phyloP scores from a whole-genome alignment of 1,284 basidiomycete genomes.

The Grifola frondosa region DNA sequence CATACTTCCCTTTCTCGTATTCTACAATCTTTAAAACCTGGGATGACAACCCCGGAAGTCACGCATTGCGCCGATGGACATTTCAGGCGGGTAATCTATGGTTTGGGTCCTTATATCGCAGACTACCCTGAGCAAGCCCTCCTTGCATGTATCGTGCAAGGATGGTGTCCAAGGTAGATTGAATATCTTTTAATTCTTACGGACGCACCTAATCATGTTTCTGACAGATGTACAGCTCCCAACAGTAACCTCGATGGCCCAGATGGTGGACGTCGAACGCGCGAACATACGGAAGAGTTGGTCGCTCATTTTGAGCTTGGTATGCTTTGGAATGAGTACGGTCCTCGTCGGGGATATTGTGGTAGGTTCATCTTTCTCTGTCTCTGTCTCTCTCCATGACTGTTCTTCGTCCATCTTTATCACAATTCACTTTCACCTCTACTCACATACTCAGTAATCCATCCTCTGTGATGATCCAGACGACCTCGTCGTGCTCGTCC shows the following conservation, averaged over 20 bases:
- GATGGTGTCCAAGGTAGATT: slow-evolving; percentile 12
- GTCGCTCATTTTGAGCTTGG: slow-evolving; percentile 1
- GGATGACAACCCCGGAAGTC: slow-evolving; percentile 7
- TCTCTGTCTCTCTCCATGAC: too few relatives aligned
- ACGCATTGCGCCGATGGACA: slow-evolving; percentile 9
- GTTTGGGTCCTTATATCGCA: slow-evolving; percentile 9
- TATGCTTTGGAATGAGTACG: slow-evolving; percentile 18
- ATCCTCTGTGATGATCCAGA: too few relatives aligned
- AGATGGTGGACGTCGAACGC: background rate
- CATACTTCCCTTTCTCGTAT: slow-evolving; percentile 4
- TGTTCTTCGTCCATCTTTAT: too few relatives aligned
- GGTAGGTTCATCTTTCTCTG: slow-evolving; percentile 7
- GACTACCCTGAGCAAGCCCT: slow-evolving; percentile 11
- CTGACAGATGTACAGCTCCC: slow-evolving; percentile 16
- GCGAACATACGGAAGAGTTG: slow-evolving; percentile 10
- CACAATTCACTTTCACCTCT: too few relatives aligned
- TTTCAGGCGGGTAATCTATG: slow-evolving; percentile 5
- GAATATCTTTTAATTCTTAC: background rate
- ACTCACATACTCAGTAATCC: too few relatives aligned
- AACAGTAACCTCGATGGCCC: slow-evolving; percentile 1
- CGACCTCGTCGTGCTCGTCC: too few relatives aligned
- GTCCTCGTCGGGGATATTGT: slow-evolving; percentile 16
- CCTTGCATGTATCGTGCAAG: slow-evolving; percentile 1
- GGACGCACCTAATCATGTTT: slow-evolving; percentile 8
- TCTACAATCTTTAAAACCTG: background rate